Percentiles rank a stretch among this genome's conserved stretches.
phyloP scores from a whole-genome alignment of 768 basidiomycete species.

The Clitopilus hobsonii region DNA sequence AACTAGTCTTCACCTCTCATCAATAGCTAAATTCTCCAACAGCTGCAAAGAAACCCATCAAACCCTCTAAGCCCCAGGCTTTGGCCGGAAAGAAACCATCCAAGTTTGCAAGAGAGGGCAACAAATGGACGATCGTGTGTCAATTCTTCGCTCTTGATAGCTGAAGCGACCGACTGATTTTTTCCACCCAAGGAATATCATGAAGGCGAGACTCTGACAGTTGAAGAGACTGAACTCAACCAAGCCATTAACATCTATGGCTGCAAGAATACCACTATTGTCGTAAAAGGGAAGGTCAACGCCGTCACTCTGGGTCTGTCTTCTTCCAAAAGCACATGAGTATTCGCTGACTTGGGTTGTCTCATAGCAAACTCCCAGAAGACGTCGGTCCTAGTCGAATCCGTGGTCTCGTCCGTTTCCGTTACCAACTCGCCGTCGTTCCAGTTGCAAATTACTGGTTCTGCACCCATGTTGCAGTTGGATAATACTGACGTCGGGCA shows the following conservation, averaged over 20 bases:
- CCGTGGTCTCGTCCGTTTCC: constrained; percentile 86
- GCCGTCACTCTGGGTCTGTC: constrained; percentile 81
- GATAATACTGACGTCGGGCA: constrained; percentile 96
- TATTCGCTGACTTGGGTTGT: constrained; percentile 2
- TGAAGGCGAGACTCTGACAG: constrained; percentile 74
- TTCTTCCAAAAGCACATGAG: not conserved
- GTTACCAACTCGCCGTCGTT: constrained; percentile 93
- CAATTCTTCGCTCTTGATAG: too few species aligned
- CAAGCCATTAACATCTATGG: constrained; percentile 88
- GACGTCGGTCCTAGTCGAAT: constrained; percentile 84
- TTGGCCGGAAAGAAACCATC: constrained; percentile 87
- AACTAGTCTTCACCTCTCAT: not conserved
- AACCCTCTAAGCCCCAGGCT: constrained; percentile 81
- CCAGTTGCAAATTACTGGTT: constrained; percentile 85
- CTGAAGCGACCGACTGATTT: too few species aligned
- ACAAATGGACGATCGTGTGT: constrained; percentile 88
- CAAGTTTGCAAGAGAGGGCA: constrained; percentile 86
- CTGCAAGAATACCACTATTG: constrained; percentile 81
- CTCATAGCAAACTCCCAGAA: constrained; percentile 79
- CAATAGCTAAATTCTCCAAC: not conserved
- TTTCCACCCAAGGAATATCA: constrained; percentile 99
- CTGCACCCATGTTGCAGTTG: constrained; percentile 87
- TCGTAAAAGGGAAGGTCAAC: constrained; percentile 92
- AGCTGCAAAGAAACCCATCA: constrained; percentile 62
- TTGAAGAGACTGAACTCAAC: constrained; percentile 72